phyloP scores from a whole-genome alignment of 805 yeast species.

The Candida maris region DNA sequence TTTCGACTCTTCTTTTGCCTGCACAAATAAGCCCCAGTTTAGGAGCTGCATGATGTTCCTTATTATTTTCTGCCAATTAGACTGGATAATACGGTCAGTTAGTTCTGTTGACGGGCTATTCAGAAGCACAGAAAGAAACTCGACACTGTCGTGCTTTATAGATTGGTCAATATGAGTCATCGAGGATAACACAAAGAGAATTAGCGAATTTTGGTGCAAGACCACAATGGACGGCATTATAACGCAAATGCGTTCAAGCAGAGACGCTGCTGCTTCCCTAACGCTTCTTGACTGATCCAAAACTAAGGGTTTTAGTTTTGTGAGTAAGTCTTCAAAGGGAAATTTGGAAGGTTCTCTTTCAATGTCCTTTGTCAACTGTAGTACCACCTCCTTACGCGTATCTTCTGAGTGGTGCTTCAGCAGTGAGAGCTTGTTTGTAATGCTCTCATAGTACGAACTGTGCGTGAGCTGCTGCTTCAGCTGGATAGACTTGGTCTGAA shows the following conservation, averaged over 20 bases:
- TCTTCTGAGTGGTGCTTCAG: constrained; percentile 68
- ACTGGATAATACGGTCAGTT: constrained; percentile 48
- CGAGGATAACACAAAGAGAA: constrained; percentile 80
- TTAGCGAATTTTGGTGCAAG: constrained; percentile 54
- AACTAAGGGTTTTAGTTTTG: constrained; percentile 57
- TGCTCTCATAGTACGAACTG: constrained; percentile 39
- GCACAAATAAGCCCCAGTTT: not conserved
- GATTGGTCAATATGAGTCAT: constrained; percentile 88
- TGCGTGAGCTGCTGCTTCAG: constrained; percentile 35
- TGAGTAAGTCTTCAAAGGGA: constrained; percentile 52
- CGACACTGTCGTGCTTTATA: constrained; percentile 72
- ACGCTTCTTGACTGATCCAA: constrained; percentile 67
- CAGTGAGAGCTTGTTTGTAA: constrained; percentile 60
- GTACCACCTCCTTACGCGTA: constrained; percentile 70
- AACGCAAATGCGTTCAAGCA: constrained; percentile 46
- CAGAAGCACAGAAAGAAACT: constrained; percentile 59
- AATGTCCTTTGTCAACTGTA: constrained; percentile 33
- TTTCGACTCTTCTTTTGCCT: not conserved
- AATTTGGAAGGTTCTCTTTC: constrained; percentile 24
- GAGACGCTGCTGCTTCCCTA: constrained; percentile 49
- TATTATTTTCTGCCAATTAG: constrained; percentile 67
- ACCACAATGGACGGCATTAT: constrained; percentile 53
- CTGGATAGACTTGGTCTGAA: constrained; percentile 58
- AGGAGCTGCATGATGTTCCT: constrained; percentile 60
- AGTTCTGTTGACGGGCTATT: constrained; percentile 40